Percentiles rank a stretch among this genome's conserved stretches.
Conservation (phyloP, 768 basidiomycete species). For the Strobilomyces dryophilus region DNA sequence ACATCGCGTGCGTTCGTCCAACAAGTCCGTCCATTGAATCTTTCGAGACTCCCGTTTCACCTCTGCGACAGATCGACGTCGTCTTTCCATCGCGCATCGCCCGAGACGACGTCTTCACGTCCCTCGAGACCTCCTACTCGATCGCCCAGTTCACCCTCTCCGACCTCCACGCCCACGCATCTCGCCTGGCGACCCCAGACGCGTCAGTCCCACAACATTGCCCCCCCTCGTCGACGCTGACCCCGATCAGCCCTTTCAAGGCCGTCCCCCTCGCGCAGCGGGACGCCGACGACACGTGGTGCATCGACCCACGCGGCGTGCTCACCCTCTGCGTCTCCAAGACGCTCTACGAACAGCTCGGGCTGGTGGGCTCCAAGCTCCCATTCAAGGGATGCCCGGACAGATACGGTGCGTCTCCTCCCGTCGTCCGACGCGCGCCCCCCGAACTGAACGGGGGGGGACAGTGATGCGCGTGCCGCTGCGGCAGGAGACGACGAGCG, state of each 20-base stretch:
- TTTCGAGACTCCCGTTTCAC: not conserved
- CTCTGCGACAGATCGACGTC: slow-evolving; percentile 52
- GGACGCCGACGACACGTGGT: slow-evolving; percentile 58
- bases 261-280: slow-evolving; percentile 28
- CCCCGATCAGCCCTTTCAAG: slow-evolving; percentile 33
- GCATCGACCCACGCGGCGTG: slow-evolving; percentile 58
- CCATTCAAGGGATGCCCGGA: slow-evolving; percentile 50
- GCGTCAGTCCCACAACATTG: slow-evolving; percentile 7
- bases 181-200: slow-evolving; percentile 16
- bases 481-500: slow-evolving; percentile 35
- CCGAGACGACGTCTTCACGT: slow-evolving; percentile 38
- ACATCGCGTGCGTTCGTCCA: slow-evolving; percentile 48
- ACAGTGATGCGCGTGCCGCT: slow-evolving; percentile 49
- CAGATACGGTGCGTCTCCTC: slow-evolving; percentile 40
- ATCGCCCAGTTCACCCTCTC: slow-evolving; percentile 42
- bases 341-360: slow-evolving; percentile 56
- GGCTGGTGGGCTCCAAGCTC: slow-evolving; percentile 52
- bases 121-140: slow-evolving; percentile 41
- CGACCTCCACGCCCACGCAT: slow-evolving; percentile 40
- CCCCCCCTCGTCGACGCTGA: not conserved
- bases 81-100: slow-evolving; percentile 46
- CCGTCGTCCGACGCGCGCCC: not conserved
- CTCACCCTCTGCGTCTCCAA: slow-evolving; percentile 55
- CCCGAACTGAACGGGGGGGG: too few relatives aligned
- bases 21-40: slow-evolving; percentile 37